A percentile compares a stretch with the other conserved stretches of the same genome.
Evolutionary conservation across 106 monocot genomes (phyloP).

Genomic region (Dendrobium chrysotoxum): DNA sequence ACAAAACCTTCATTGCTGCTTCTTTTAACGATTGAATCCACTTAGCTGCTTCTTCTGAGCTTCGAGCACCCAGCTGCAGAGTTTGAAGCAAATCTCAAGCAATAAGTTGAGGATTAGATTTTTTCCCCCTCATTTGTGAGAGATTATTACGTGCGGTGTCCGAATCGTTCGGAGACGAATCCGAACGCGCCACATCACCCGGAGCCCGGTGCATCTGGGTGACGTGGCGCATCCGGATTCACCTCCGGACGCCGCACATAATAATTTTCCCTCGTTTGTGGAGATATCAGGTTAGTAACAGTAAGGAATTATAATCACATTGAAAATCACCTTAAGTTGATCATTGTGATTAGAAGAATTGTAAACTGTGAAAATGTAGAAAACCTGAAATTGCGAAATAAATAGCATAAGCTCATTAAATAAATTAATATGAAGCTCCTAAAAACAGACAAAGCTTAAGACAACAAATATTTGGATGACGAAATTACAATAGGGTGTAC

Average conservation of each 20-base stretch:
- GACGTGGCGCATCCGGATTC: too few species aligned
- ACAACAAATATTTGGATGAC: background rate
- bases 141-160: too few species aligned
- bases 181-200: too few species aligned
- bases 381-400: constrained; percentile 38
- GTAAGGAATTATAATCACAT: background rate
- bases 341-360: constrained; percentile 66
- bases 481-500: background rate
- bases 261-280: too few species aligned
- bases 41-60: constrained; percentile 86
- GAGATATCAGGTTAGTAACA: background rate
- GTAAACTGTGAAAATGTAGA: constrained; percentile 79
- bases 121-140: too few species aligned
- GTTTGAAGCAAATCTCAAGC: background rate
- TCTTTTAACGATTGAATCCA: constrained; percentile 71
- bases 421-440: background rate
- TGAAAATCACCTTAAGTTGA: constrained; percentile 61
- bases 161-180: too few species aligned
- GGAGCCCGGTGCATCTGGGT: too few species aligned
- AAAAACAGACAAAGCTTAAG: too few species aligned
- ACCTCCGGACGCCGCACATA: too few species aligned
- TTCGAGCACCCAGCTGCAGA: constrained; percentile 82
- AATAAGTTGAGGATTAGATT: background rate
- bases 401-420: constrained; percentile 3
- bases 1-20: constrained; percentile 37